Evolutionary conservation across 2,329 filamentous ascomycete species (phyloP).

Genomic region (Cercospora zeae-maydis): DNA sequence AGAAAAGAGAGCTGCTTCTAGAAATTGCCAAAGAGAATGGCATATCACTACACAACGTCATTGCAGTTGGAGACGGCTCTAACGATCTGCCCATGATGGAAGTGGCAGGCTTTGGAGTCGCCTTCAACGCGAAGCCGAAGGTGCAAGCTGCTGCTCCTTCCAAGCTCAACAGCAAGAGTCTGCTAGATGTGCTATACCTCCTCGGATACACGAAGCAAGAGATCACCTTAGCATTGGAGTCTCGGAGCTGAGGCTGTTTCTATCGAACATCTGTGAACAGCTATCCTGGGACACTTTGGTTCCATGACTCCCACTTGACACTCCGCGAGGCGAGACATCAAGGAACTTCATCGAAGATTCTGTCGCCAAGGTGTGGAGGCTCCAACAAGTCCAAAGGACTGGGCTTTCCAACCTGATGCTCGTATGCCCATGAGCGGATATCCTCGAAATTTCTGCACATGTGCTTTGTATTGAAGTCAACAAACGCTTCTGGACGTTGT

Average conservation of each 20-base stretch:
- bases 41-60: constrained; percentile 61
- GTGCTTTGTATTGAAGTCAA: constrained; percentile 61
- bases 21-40: constrained; percentile 67
- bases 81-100: constrained; percentile 80
- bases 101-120: constrained; percentile 70
- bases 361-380: constrained; percentile 38
- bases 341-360: not conserved
- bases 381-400: constrained; percentile 44
- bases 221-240: constrained; percentile 18
- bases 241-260: not conserved
- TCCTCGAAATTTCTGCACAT: constrained; percentile 57
- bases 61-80: constrained; percentile 77
- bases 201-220: constrained; percentile 52
- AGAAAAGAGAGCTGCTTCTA: constrained; percentile 67
- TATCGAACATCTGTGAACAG: not conserved
- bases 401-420: constrained; percentile 48
- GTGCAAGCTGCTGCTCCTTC: constrained; percentile 75
- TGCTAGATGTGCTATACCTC: constrained; percentile 70
- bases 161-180: constrained; percentile 65
- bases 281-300: not conserved
- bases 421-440: constrained; percentile 53
- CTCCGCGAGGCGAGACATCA: not conserved
- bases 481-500: constrained; percentile 46
- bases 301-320: not conserved
- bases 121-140: constrained; percentile 78